Conservation (phyloP, 2,329 filamentous ascomycete species). For the Aspergillus ruber region DNA sequence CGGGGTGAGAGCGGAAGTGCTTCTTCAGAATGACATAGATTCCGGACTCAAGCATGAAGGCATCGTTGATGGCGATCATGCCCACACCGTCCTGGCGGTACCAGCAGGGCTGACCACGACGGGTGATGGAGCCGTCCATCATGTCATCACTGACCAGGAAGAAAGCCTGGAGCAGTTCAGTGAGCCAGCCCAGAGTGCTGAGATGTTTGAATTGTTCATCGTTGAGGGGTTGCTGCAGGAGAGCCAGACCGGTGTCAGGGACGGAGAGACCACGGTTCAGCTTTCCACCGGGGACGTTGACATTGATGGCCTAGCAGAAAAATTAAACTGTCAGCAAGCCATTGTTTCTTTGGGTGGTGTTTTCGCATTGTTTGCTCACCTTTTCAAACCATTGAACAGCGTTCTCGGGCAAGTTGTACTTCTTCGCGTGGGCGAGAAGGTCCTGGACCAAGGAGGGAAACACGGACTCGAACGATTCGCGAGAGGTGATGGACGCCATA, state of each 20-base stretch:
- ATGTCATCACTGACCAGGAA: slow-evolving; percentile 98
- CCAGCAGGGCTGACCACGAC: slow-evolving; percentile 92
- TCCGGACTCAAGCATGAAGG: slow-evolving; percentile 85
- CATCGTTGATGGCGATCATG: slow-evolving; percentile 96
- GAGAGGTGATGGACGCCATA: slow-evolving; percentile 62
- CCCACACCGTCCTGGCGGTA: slow-evolving; percentile 84
- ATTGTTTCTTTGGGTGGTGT: slow-evolving; percentile 1
- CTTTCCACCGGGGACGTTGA: slow-evolving; percentile 89
- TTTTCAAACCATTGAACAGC: slow-evolving; percentile 81
- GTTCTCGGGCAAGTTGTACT: slow-evolving; percentile 75
- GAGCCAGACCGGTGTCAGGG: slow-evolving; percentile 77
- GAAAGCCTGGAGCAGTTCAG: slow-evolving; percentile 96
- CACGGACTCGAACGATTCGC: slow-evolving; percentile 74
- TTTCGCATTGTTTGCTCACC: slow-evolving; percentile 42
- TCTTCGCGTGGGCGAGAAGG: slow-evolving; percentile 68
- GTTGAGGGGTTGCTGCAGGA: slow-evolving; percentile 65
- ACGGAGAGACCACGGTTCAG: slow-evolving; percentile 99
- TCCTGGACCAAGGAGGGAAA: slow-evolving; percentile 82
- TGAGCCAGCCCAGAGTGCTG: slow-evolving; percentile 90
- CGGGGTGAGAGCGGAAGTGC: slow-evolving; percentile 79
- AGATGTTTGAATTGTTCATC: slow-evolving; percentile 83
- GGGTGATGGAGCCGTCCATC: slow-evolving; percentile 94
- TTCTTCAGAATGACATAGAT: slow-evolving; percentile 93
- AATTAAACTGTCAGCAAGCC: slow-evolving; percentile 3
- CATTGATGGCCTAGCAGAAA: slow-evolving; percentile 61